These are phyloP conservation scores for Arabis hirsuta DNA, from an alignment of 345 rosid species.

Conservation along the genomic window DNA sequence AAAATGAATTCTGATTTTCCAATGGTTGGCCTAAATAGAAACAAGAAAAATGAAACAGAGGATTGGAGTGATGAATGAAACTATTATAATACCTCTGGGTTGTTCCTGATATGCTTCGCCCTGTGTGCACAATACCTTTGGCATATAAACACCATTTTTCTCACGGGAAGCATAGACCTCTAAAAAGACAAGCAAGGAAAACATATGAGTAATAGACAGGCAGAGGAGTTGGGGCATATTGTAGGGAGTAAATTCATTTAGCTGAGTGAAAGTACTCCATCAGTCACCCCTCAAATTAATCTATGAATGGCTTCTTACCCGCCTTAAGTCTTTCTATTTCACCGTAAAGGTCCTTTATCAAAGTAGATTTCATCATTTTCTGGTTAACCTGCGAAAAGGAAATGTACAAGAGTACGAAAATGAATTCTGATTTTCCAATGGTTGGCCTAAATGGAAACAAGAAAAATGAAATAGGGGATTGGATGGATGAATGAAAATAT, in stretches of 20 bases:
- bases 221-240: constrained; percentile 7
- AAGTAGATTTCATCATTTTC: constrained; percentile 99
- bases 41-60: constrained; percentile 16
- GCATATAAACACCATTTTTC: constrained; percentile 95
- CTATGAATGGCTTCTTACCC: constrained; percentile 53
- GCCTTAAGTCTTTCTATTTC: constrained; percentile 98
- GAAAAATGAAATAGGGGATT: constrained; percentile 11
- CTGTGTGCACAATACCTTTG: constrained; percentile 99
- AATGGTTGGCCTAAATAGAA: constrained; percentile 11
- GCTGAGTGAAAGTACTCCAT: neutral
- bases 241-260: constrained; percentile 23
- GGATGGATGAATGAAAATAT: neutral
- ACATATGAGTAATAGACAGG: constrained; percentile 2
- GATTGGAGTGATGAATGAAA: neutral
- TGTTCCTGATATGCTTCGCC: constrained; percentile 92
- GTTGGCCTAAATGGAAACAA: constrained; percentile 18
- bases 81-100: constrained; percentile 84
- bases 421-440: constrained; percentile 13
- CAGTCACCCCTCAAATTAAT: constrained; percentile 1
- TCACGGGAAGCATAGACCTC: constrained; percentile 99
- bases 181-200: constrained; percentile 40
- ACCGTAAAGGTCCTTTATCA: constrained; percentile 98
- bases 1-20: constrained; percentile 14
- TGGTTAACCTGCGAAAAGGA: constrained; percentile 72
- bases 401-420: neutral